A percentile compares a stretch with the other conserved stretches of the same genome.
These are phyloP conservation scores for Pisolithus marmoratus DNA, from an alignment of 768 basidiomycete species.

Conservation along the genomic window DNA sequence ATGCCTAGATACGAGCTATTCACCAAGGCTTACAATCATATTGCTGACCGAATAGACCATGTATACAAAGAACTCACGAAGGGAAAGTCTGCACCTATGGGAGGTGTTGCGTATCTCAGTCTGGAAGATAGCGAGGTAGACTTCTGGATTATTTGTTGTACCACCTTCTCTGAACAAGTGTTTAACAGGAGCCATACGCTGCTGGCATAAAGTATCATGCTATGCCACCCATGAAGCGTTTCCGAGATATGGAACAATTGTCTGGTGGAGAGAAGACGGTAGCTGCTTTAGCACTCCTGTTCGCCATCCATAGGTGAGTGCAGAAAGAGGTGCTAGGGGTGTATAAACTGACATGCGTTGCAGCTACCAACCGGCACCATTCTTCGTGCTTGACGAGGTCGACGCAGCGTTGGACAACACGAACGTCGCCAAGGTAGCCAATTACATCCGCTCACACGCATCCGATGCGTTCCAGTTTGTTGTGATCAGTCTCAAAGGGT, in stretches of 20 bases:
- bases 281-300: slow-evolving; percentile 91
- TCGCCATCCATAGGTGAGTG: slow-evolving; percentile 87
- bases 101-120: slow-evolving; percentile 94
- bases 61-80: slow-evolving; percentile 99
- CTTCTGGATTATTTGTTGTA: slow-evolving; percentile 16
- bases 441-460: slow-evolving; percentile 84
- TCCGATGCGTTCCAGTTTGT: slow-evolving; percentile 90
- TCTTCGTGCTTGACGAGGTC: slow-evolving; percentile 98
- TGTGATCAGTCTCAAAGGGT: slow-evolving; percentile 94
- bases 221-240: slow-evolving; percentile 99
- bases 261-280: slow-evolving; percentile 99
- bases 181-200: slow-evolving; percentile 66
- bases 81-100: slow-evolving; percentile 88
- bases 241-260: slow-evolving; percentile 98
- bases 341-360: background rate
- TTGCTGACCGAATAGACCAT: slow-evolving; percentile 88
- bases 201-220: slow-evolving; percentile 97
- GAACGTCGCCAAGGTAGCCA: slow-evolving; percentile 94
- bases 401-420: slow-evolving; percentile 98
- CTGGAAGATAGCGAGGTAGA: slow-evolving; percentile 92
- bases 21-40: slow-evolving; percentile 94
- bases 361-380: slow-evolving; percentile 94
- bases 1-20: slow-evolving; percentile 65
- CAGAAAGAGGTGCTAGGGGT: background rate
- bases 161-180: slow-evolving; percentile 1